Conservation (phyloP, 2,329 filamentous ascomycete genomes). For the Stagonosporopsis vannaccii region DNA sequence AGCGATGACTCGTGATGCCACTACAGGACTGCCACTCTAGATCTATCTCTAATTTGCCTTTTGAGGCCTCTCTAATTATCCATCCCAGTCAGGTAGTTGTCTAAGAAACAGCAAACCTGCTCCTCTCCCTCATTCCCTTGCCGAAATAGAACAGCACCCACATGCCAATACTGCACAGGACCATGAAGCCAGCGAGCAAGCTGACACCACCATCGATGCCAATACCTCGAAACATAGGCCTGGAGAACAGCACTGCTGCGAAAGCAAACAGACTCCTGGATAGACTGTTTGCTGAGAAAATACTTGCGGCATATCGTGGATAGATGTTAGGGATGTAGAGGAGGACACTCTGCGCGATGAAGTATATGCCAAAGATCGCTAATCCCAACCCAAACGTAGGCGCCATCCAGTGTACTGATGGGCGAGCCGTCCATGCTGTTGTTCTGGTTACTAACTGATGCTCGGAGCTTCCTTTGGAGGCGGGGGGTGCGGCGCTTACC, state of each 20-base stretch:
- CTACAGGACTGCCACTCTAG: too few species aligned
- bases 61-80: background rate
- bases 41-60: background rate
- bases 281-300: constrained; percentile 69
- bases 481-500: constrained; percentile 38
- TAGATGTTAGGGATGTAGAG: constrained; percentile 71
- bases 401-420: constrained; percentile 63
- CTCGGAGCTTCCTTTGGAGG: background rate
- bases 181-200: constrained; percentile 60
- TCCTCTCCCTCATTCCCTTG: constrained; percentile 61
- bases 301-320: constrained; percentile 55
- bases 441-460: background rate
- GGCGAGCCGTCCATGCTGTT: constrained; percentile 67
- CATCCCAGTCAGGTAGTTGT: background rate
- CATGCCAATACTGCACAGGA: constrained; percentile 59
- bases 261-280: constrained; percentile 64
- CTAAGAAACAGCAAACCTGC: constrained; percentile 60
- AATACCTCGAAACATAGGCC: constrained; percentile 65
- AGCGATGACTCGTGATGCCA: too few species aligned
- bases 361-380: constrained; percentile 52
- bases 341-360: constrained; percentile 57
- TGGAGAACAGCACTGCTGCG: constrained; percentile 65
- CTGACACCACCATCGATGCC: constrained; percentile 65
- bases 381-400: constrained; percentile 61
- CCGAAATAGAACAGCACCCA: constrained; percentile 65